phyloP scores from a whole-genome alignment of 2,329 filamentous ascomycete genomes.

The Exophiala dermatitidis region DNA sequence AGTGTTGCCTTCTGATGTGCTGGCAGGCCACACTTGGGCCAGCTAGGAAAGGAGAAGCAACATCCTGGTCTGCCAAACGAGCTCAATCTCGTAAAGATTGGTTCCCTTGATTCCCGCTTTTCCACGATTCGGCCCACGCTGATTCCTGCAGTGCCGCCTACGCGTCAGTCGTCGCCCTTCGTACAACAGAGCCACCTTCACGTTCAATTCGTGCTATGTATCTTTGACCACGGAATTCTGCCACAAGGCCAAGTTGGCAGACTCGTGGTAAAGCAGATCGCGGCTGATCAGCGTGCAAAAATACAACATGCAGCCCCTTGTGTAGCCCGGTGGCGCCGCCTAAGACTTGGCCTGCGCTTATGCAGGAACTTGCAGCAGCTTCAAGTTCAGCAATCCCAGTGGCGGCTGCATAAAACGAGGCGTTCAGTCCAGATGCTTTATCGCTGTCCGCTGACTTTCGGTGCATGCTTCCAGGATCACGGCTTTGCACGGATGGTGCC shows the following conservation, averaged over 20 bases:
- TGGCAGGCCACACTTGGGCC: conserved; percentile 7
- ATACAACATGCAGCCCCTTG: neutral
- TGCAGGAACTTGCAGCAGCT: conserved; percentile 17
- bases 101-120: conserved; percentile 8
- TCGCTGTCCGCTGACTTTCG: neutral
- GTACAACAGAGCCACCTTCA: neutral
- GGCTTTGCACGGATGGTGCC: conserved; percentile 11
- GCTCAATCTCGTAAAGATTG: conserved; percentile 16
- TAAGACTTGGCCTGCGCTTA: conserved; percentile 12
- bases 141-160: conserved; percentile 6
- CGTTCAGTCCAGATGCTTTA: conserved; percentile 4
- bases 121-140: conserved; percentile 2
- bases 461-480: neutral
- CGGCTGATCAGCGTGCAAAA: neutral
- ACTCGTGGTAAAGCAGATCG: neutral
- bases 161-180: neutral
- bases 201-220: neutral
- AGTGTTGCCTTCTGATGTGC: conserved; percentile 10
- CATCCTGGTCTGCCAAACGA: conserved; percentile 6
- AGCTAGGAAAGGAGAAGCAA: conserved; percentile 5
- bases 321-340: neutral
- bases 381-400: conserved; percentile 3
- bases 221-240: neutral
- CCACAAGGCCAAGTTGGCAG: neutral
- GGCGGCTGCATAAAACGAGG: conserved; percentile 3